Base-by-base conservation (phyloP, 768 basidiomycete species). In the Auricularia heimuer region DNA sequence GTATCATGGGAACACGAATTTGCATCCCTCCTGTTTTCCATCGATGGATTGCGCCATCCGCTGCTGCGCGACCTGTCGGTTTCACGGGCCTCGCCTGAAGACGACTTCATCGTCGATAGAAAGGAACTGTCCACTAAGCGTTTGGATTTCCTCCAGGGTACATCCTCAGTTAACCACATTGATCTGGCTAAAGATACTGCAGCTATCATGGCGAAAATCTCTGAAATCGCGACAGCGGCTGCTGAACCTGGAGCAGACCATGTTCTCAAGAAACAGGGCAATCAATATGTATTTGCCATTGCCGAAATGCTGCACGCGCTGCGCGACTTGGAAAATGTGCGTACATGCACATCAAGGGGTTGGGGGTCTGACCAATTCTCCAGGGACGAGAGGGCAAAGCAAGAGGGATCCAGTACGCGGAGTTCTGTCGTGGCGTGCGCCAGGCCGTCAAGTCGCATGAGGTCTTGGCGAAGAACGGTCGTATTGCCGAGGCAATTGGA, bases 1-100 rank as follows among this genome's bases (percentile, higher is more conserved):
- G 68, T 80, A 29, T 81, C 80, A 0, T 76, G 83, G 33, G 88
- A 89, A 71, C 82, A 82, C 64, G 80, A 85, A 65, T 90, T 84
- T 66, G 71, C 82, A 10, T 75, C 82, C 2, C 70, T 81, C 34
- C 69, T 92, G n/a, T 75, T 90, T 39, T 80, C 82, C 8, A 75
- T 85, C n/a, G 85, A 85, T 64, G 78, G 79, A 44, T 71, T 82
- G 10, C 80, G 75, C 10, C 86, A 90, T 71, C 69, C 71, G 2
- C 62, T 78, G 3, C 68, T 78, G 7, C 34, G 45, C n/a, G 58
- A 67, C 45, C 24, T 67, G 3, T 65, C 65, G 24, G 54, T 29
- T 54, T 14, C 29, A 34, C 37, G 44, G 21, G 64, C 60, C 35
- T 33, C 54, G 7, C 35, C n/a, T 18, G 45, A 44, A 6, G 61